A percentile compares a stretch with the other conserved stretches of the same genome.
Evolutionary conservation across 352 stramenopile genomes (phyloP).

Genomic region (Phytopythium sindhum): DNA sequence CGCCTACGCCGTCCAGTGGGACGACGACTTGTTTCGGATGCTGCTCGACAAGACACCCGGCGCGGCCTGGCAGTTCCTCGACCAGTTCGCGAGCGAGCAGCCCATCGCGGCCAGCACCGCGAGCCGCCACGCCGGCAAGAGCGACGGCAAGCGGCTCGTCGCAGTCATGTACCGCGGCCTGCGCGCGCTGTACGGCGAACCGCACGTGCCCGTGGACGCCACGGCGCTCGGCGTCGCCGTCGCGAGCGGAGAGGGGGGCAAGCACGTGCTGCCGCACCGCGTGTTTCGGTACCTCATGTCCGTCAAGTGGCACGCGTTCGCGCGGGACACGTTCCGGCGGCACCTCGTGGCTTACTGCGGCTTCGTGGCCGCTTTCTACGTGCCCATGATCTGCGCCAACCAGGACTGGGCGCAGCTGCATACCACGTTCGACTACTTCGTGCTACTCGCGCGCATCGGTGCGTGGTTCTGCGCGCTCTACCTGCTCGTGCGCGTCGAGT

Average conservation of each 20-base stretch:
- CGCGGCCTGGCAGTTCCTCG: slow-evolving; percentile 38
- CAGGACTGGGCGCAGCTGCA: slow-evolving; percentile 43
- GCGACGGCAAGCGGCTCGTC: slow-evolving; percentile 31
- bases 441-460: slow-evolving; percentile 29
- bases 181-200: slow-evolving; percentile 45
- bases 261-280: slow-evolving; percentile 50
- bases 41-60: slow-evolving; percentile 50
- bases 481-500: slow-evolving; percentile 47
- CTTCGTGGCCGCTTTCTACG: slow-evolving; percentile 48
- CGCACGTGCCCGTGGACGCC: slow-evolving; percentile 36
- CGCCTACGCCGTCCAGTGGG: slow-evolving; percentile 21
- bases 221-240: slow-evolving; percentile 47
- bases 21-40: slow-evolving; percentile 47
- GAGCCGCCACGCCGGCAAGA: slow-evolving; percentile 8
- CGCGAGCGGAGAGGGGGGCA: slow-evolving; percentile 27
- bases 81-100: slow-evolving; percentile 53
- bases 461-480: slow-evolving; percentile 56
- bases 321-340: slow-evolving; percentile 37
- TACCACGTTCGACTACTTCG: slow-evolving; percentile 39
- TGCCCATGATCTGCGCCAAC: slow-evolving; percentile 54
- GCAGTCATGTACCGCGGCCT: slow-evolving; percentile 53
- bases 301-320: slow-evolving; percentile 66
- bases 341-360: slow-evolving; percentile 49
- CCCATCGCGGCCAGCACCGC: slow-evolving; percentile 8
- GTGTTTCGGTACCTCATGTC: slow-evolving; percentile 47